Evolutionary conservation across 345 rosid species (phyloP).

Genomic region (Anacardium occidentale): DNA sequence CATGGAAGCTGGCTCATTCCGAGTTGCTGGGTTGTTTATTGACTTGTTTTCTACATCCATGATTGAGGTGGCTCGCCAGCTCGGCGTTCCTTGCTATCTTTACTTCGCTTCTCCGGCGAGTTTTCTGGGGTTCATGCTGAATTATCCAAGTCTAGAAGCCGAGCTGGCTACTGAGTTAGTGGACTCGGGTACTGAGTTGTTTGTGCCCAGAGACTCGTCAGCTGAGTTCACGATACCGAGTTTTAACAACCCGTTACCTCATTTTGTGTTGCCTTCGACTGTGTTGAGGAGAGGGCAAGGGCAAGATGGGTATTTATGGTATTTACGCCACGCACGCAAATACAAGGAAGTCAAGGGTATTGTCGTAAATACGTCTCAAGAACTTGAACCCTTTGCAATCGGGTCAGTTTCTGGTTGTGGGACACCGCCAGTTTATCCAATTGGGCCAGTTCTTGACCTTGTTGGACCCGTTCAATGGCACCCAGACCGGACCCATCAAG

Average conservation of each 20-base stretch:
- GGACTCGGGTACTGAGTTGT: slow-evolving; percentile 18
- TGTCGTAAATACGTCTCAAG: slow-evolving; percentile 36
- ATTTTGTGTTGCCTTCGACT: slow-evolving; percentile 20
- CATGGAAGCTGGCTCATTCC: slow-evolving; percentile 12
- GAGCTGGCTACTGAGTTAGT: slow-evolving; percentile 19
- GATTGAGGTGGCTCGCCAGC: slow-evolving; percentile 35
- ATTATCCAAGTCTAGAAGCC: slow-evolving; percentile 19
- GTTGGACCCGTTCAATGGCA: slow-evolving; percentile 8
- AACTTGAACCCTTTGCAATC: slow-evolving; percentile 35
- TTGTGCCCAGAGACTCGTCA: slow-evolving; percentile 10
- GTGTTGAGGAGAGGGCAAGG: slow-evolving; percentile 23
- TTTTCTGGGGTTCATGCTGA: slow-evolving; percentile 35
- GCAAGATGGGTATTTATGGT: slow-evolving; percentile 28
- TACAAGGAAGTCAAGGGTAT: slow-evolving; percentile 26
- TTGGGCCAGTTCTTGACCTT: slow-evolving; percentile 18
- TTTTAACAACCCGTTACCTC: slow-evolving; percentile 30
- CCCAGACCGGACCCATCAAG: slow-evolving; percentile 9
- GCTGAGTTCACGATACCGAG: slow-evolving; percentile 27
- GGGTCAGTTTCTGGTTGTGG: slow-evolving; percentile 2
- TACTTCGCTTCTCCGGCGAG: slow-evolving; percentile 38
- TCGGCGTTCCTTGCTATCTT: slow-evolving; percentile 37
- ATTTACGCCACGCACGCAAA: slow-evolving; percentile 22
- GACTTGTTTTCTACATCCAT: slow-evolving; percentile 39
- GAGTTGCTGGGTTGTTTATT: slow-evolving; percentile 30
- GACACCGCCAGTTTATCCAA: not conserved